Base-by-base conservation (phyloP, 345 rosid genomes). In the Melaleuca alternifolia region DNA sequence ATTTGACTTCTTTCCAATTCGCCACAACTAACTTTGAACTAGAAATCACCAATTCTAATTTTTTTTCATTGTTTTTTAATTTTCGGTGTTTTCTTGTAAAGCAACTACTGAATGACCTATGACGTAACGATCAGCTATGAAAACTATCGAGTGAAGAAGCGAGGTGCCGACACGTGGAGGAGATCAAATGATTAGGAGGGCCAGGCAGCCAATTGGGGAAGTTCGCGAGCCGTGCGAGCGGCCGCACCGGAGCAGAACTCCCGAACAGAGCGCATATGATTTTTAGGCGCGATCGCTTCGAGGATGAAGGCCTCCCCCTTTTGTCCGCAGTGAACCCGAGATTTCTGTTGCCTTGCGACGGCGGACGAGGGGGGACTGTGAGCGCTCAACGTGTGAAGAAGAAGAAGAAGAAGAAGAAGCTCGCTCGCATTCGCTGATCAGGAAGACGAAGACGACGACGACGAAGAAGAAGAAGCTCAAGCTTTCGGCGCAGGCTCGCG, bases 271-370 rank as follows among this genome's bases (percentile, higher is more conserved):
- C 41, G 3, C 26, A 18, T 71, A 71, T 44, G 81, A 71, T 86
- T 65, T 61, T 44, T 44, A 76, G 54, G 87, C 87, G 83, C 87
- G 83, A 52, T 85, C n/a, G 61, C 83, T 76, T 52, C 87, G 83
- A 85, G 81, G 71, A 71, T 11, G 48, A 71, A 20, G 13, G 83
- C 46, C 50, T 33, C 28, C 81, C n/a, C 21, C 11, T 85, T 54
- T 10, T 3, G 15, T 85, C 82, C 28, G 48, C 61, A 59, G 76
- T 48, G 59, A 10, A 26, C 37, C 77, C 71, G 24, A 50, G 52
- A 44, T 23, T 46, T 2, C 5, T 50, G 75, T 57, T 24, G 26
- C 81, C 13, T 37, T 24, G 57, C 21, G 52, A 1, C 16, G 41
- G 1, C 20, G 41, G 50, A 41, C 51, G 30, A 30, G 41, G 50